Base-by-base conservation (phyloP, 1,284 basidiomycete genomes). In the Austroboletus olivaceoglutinosus region DNA sequence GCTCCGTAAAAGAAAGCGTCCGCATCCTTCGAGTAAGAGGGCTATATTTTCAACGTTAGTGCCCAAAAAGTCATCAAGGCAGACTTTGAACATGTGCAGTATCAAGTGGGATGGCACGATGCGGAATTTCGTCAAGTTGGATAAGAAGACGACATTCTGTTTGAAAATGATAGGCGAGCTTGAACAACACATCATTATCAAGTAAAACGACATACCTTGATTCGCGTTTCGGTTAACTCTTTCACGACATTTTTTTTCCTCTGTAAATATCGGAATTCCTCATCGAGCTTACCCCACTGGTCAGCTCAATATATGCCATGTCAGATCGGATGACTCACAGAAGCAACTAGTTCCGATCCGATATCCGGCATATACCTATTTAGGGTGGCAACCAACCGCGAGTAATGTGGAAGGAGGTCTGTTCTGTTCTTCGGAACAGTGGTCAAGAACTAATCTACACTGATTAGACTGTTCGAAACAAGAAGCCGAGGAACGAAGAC, bases 231-330 rank as follows among this genome's bases (percentile, higher is more conserved):
- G 19, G 89, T 77, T 9, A 98, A 76, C 63, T 98, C 95, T 61
- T 90, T 91, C 27, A 94, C 84, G 1, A 93, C 85, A 47, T 92
- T 93, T 71, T 89, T 91, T 76, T 98, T 98, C 50, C 88, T 78
- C 62, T 98, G 96, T n/a, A 99, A 73, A 65, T 97, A 98, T 16
- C 93, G 83, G 66, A 99, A 94, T 67, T 99, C 95, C 58, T 98
- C 93, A 60, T 98, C 94, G 44, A 99, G 81, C 93, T 97, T 61
- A 34, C 48, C 21, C 31, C 22, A 5, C 38, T 23, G 33, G 38
- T 70, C 41, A 61, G 29, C 19, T 27, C 31, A 13, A 4, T 43
- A 46, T 42, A 9, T n/a, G 46, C 22, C 19, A 25, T 55, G n/a
- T 27, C 30, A 25, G 31, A 48, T 10, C 21, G 8, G 19, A 39